Conservation (phyloP, 1,284 basidiomycete species). For the Trichosporon inkin region DNA sequence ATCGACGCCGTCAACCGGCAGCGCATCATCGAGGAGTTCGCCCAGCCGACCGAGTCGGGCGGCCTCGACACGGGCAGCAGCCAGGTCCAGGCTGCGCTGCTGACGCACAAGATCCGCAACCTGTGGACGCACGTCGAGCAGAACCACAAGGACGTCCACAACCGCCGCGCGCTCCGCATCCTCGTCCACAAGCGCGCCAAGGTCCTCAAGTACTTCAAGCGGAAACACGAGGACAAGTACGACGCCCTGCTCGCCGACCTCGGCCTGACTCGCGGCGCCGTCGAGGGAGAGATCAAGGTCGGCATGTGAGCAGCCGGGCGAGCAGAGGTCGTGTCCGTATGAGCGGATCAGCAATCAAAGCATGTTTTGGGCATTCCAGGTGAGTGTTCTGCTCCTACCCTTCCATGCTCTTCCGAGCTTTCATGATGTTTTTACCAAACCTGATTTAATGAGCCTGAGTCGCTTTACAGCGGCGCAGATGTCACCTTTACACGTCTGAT, state of each 20-base stretch:
- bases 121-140: conserved; percentile 67
- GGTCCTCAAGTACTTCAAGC: conserved; percentile 74
- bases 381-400: background rate
- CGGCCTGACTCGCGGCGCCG: conserved; percentile 70
- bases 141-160: conserved; percentile 73
- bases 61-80: conserved; percentile 66
- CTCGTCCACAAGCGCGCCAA: conserved; percentile 80
- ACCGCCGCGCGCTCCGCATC: conserved; percentile 65
- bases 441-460: conserved; percentile 52
- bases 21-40: conserved; percentile 76
- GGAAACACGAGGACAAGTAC: conserved; percentile 65
- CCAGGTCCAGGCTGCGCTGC: conserved; percentile 84
- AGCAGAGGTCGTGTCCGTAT: background rate
- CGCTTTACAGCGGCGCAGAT: conserved; percentile 24
- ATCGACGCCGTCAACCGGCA: conserved; percentile 80
- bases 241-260: conserved; percentile 67
- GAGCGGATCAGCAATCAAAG: background rate
- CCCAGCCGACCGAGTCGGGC: conserved; percentile 43
- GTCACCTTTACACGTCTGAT: conserved; percentile 28
- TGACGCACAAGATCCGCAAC: conserved; percentile 81
- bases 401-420: background rate
- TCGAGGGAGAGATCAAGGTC: conserved; percentile 82
- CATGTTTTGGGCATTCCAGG: background rate
- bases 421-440: conserved; percentile 47
- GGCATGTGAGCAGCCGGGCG: conserved; percentile 18